Evolutionary conservation across 2,329 filamentous ascomycete genomes (phyloP), one percentile per base, ranked within the genome.

Genomic region (Mariannaea sp.): DNA sequence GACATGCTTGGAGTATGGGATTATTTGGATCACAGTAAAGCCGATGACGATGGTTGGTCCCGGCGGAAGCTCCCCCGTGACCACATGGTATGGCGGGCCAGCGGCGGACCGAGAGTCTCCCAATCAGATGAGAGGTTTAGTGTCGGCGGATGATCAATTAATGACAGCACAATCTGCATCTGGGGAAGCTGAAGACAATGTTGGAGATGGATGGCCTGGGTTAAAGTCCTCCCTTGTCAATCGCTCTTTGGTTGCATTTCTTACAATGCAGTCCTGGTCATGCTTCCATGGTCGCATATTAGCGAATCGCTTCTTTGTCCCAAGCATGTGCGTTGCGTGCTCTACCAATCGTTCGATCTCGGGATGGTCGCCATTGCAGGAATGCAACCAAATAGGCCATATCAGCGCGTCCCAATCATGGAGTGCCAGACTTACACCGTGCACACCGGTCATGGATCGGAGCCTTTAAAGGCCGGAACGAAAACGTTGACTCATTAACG

Each of bases 161-260:
- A 55, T 58, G 57, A 62, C 63, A 66, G 57, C 62, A 53, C 61
- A 62, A 35, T 50, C 50, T 58, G 60, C 58, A 66, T 62, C 56
- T 46, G 46, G 53, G 19, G 46, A 47, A 29, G 44, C 38, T 57
- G 29, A 51, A 52, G 43, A 53, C 50, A 17, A 52, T 16, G 24
- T 47, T 39, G 43, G 54, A 32, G 49, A 60, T 53, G 49, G 43
- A 49, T 49, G 41, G 44, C 44, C 38, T 49, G 24, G 49, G 38
- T n/a, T 48, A 42, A 27, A 27, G 33, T 35, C 22, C 49, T 57
- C 46, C 36, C 40, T 30, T 27, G 50, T 26, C 35, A 22, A 51
- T 38, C n/a, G 30, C 26, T 29, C n/a, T 54, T 60, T 48, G 38
- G 47, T 60, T 60, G 49, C 49, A 46, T 56, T n/a, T 29, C 39